Conservation (phyloP, 2,329 filamentous ascomycete genomes). For the Claviceps sp. region DNA sequence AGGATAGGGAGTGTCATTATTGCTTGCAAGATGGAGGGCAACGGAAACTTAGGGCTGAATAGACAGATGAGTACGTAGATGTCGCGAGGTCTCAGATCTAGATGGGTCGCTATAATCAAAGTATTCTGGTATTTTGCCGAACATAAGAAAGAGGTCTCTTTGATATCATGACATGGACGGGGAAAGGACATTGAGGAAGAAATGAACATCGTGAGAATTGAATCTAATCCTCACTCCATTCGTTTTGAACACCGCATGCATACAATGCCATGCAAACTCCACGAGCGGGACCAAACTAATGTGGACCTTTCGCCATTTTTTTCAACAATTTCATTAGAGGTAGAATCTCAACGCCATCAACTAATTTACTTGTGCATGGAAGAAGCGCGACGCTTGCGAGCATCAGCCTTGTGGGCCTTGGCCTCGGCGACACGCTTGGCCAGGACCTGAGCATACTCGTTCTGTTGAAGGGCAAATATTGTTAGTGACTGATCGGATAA, state of each 20-base stretch:
- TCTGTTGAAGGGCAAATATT: constrained; percentile 41
- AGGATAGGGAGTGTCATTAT: too few species aligned
- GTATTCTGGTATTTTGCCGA: too few species aligned
- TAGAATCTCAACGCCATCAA: constrained; percentile 16
- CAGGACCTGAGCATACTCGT: constrained; percentile 91
- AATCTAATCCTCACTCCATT: constrained; percentile 19
- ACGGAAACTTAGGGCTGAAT: too few species aligned
- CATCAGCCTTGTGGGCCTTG: constrained; percentile 85
- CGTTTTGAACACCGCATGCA: constrained; percentile 10
- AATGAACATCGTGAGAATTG: too few species aligned
- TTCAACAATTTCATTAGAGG: constrained; percentile 12
- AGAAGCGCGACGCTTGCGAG: constrained; percentile 92
- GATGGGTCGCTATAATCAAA: too few species aligned
- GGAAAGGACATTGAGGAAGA: too few species aligned
- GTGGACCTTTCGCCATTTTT: constrained; percentile 16
- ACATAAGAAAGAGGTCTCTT: too few species aligned
- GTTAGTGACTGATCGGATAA: neutral
- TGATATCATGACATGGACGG: too few species aligned
- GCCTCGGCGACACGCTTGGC: constrained; percentile 95
- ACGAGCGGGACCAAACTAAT: constrained; percentile 20
- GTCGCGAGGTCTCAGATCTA: too few species aligned
- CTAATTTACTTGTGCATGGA: constrained; percentile 74
- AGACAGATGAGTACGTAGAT: too few species aligned
- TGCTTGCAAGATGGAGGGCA: too few species aligned
- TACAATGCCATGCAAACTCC: constrained; percentile 20